Base-by-base conservation (phyloP, 495 filamentous ascomycete species). In the Aspergillus leporis region DNA sequence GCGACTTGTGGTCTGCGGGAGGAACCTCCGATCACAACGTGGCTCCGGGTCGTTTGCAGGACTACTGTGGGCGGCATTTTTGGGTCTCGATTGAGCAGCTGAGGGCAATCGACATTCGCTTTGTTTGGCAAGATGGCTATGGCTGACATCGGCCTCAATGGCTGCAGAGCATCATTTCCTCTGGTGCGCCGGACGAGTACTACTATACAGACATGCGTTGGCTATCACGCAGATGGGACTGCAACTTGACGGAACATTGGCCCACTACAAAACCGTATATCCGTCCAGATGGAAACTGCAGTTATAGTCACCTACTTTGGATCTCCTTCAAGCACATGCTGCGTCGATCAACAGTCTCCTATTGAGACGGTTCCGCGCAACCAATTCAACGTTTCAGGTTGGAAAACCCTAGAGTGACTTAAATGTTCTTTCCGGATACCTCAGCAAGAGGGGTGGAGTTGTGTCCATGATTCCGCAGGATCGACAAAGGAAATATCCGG, bases 331-430 rank as follows among this genome's bases (percentile, higher is more conserved):
- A n/a, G n/a, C n/a, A n/a, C n/a, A n/a, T n/a, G n/a, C n/a, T n/a
- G n/a, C n/a, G n/a, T n/a, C n/a, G n/a, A n/a, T n/a, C n/a, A 75
- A 79, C 93, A 21, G 93, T 93, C 70, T 90, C 90, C 16, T 68
- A 75, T 93, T 38, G 90, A 95, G 79, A 87, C 93, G 58, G 93
- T 95, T 62, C 87, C 93, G 70, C 76, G 90, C 22, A 82, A 88
- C 58, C 82, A 88, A 41, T 94, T 94, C 71, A 82, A 47, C 90
- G 91, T 0, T 94, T 95, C 66, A 46, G 18, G 18, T 18, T 46
- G 16, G 43, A 19, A 46, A 8, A 18, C 18, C 13, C 40, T 19
- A n/a, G 16, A 19, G 40, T 7, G n/a, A 43, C 16, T 21, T 43
- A 19, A 43, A 43, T 7, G 5, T n/a, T n/a, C 16, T 19, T 14